These are phyloP conservation scores for Starmerella potacharoeniae DNA, from an alignment of 805 yeast species.

Conservation along the genomic window DNA sequence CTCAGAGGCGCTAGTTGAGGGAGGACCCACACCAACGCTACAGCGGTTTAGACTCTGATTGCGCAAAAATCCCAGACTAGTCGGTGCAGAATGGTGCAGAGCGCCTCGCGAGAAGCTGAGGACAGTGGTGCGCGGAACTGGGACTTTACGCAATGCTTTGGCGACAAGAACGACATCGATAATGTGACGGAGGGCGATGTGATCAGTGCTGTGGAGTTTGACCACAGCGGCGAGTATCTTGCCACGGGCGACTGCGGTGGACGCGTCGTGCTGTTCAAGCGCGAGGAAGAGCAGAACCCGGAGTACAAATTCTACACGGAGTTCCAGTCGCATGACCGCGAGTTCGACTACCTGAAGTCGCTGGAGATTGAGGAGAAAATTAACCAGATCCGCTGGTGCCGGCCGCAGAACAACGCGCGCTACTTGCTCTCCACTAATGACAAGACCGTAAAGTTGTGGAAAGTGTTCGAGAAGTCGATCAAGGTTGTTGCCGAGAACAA, in stretches of 20 bases:
- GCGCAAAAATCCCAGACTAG: neutral
- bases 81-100: constrained; percentile 1
- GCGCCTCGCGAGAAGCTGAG: constrained; percentile 16
- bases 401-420: constrained; percentile 78
- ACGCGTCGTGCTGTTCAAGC: constrained; percentile 87
- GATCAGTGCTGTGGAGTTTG: constrained; percentile 93
- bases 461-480: constrained; percentile 80
- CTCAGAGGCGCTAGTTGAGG: neutral
- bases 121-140: constrained; percentile 35
- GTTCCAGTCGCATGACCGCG: constrained; percentile 97
- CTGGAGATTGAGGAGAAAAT: constrained; percentile 96
- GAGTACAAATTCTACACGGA: constrained; percentile 94
- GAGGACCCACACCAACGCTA: neutral
- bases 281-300: constrained; percentile 42
- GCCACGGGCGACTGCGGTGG: constrained; percentile 99
- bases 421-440: constrained; percentile 86
- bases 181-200: constrained; percentile 94
- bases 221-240: constrained; percentile 82
- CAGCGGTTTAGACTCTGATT: neutral
- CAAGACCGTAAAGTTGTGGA: constrained; percentile 98
- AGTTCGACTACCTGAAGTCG: constrained; percentile 90
- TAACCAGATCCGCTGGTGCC: constrained; percentile 94
- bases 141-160: constrained; percentile 96
- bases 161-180: constrained; percentile 95
- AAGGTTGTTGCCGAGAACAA: constrained; percentile 89